Evolutionary conservation across 2,329 filamentous ascomycete species (phyloP), one percentile per base, ranked within the genome.

Genomic region (Penicillium italicum): DNA sequence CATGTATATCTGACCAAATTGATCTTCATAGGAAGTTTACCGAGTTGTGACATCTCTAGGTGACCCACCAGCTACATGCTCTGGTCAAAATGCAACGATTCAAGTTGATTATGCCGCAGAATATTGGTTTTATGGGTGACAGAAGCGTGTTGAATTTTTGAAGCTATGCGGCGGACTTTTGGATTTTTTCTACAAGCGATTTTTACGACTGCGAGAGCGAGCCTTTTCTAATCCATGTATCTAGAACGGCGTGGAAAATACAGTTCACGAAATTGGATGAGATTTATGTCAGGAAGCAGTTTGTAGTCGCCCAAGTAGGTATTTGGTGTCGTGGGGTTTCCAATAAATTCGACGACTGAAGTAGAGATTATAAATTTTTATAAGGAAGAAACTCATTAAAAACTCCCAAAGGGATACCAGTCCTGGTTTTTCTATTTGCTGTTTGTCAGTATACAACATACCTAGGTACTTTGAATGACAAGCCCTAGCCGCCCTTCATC

Each of bases 81-180:
- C 63, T 30, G 64, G 66, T 7, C 67, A 71, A 53, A 46, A 64
- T 8, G 56, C 62, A 5, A 69, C 63, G 0, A 63, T 76, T 31
- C 56, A 69, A 48, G 66, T 75, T 22, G 65, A 72, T 20, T 78
- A 77, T 65, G 66, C 72, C 6, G 74, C 75, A 6, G 70, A 76
- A 60, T 77, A 77, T 56, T 77, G 73, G 74, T 74, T 77, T 24
- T 77, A 73, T 56, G 73, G 67, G 18, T 71, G 54, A 70, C n/a
- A 9, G 12, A 12, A 14, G 10, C 16, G 6, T 40, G 12, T 16
- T 34, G 2, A 4, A 6, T 47, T 18, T 20, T 5, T 40, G 6
- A 16, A 16, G 18, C 11, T 33, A 22, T n/a, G 38, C 3, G 38
- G 30, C n/a, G 31, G 18, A 34, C 12, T 1, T n/a, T 49, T 43